Evolutionary conservation across 352 stramenopile genomes (phyloP).

Genomic region (Pythium sukuiense): DNA sequence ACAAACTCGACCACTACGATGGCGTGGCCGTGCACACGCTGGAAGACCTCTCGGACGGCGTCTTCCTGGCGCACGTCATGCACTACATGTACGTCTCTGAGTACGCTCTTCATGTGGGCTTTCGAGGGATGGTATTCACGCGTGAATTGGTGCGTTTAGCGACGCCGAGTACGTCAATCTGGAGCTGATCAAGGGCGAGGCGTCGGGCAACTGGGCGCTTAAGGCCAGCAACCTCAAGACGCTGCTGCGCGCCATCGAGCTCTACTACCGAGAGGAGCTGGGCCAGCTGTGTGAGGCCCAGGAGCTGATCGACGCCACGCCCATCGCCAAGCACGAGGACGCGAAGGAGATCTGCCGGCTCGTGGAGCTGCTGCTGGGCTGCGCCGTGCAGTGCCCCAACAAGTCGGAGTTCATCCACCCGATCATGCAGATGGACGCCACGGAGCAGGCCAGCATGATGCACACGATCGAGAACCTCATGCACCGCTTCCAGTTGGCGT

Average conservation of each 20-base stretch:
- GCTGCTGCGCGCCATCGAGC: slow-evolving; percentile 69
- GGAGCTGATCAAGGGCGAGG: slow-evolving; percentile 68
- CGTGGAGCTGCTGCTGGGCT: slow-evolving; percentile 71
- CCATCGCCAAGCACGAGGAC: slow-evolving; percentile 73
- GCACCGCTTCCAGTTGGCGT: slow-evolving; percentile 69
- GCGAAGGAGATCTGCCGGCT: slow-evolving; percentile 69
- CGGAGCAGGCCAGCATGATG: slow-evolving; percentile 82
- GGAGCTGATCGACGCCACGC: slow-evolving; percentile 66
- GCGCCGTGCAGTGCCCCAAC: slow-evolving; percentile 74
- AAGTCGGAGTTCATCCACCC: slow-evolving; percentile 84
- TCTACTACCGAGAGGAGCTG: slow-evolving; percentile 83
- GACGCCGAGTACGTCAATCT: slow-evolving; percentile 79
- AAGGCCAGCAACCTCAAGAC: slow-evolving; percentile 82
- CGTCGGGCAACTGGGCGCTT: slow-evolving; percentile 68
- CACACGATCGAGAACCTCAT: slow-evolving; percentile 84
- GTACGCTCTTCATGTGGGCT: not conserved
- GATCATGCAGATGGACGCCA: slow-evolving; percentile 82
- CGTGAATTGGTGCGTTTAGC: slow-evolving; percentile 27
- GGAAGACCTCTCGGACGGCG: slow-evolving; percentile 70
- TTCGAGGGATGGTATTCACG: not conserved
- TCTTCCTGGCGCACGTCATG: slow-evolving; percentile 85
- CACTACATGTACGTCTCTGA: slow-evolving; percentile 72
- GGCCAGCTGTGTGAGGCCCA: slow-evolving; percentile 66
- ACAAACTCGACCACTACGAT: slow-evolving; percentile 46
- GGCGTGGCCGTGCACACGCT: slow-evolving; percentile 38